These are phyloP conservation scores for Macadamia tetraphylla DNA, from an alignment of 164 flowering plant species.

Conservation along the genomic window DNA sequence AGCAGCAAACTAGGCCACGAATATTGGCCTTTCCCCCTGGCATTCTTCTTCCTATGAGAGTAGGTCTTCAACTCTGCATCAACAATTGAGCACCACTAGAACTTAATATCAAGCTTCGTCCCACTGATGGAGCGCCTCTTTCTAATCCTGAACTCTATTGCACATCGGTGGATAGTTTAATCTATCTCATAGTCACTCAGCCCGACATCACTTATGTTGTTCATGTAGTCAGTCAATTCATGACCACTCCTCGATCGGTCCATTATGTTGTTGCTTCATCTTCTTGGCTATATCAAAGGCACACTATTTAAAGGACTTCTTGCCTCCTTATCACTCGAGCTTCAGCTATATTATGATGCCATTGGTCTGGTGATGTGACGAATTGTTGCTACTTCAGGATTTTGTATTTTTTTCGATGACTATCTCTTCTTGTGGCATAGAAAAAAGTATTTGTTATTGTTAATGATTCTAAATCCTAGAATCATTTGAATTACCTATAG, in stretches of 20 bases:
- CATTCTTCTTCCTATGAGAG: no score
- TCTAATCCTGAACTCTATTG: background rate
- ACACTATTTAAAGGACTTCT: background rate
- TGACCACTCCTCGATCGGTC: background rate
- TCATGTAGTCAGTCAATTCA: background rate
- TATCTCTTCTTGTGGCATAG: background rate
- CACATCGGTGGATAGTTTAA: background rate
- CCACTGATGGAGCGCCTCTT: background rate
- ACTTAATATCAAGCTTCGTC: background rate
- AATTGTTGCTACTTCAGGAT: background rate
- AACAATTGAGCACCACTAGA: background rate
- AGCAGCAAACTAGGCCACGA: no score
- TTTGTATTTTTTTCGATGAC: background rate
- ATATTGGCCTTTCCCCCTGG: no score
- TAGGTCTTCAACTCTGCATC: no score
- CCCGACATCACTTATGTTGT: background rate
- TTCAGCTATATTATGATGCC: background rate
- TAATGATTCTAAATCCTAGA: no score
- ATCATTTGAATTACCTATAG: no score
- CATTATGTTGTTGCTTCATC: background rate
- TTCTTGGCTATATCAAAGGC: background rate
- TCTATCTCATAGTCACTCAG: background rate
- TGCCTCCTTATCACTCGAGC: background rate
- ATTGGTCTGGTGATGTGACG: background rate
- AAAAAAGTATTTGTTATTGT: background rate